These are phyloP conservation scores for Viola pubescens DNA, from an alignment of 441 rosid genomes.

Conservation along the genomic window DNA sequence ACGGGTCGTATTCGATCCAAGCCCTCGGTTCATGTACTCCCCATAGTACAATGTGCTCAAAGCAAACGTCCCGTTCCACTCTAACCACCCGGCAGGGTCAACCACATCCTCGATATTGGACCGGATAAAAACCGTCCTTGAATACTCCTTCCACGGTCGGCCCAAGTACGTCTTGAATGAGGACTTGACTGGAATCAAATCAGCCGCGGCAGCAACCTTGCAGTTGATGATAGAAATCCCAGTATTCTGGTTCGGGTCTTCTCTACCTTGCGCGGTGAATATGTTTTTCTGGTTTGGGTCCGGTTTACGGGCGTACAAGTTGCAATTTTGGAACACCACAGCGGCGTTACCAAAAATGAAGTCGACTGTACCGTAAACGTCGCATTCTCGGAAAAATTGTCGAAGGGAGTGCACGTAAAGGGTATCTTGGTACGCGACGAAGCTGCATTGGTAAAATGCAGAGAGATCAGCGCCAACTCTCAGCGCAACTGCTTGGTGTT, in stretches of 20 bases:
- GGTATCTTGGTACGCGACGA: conserved; percentile 79
- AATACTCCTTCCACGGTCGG: conserved; percentile 75
- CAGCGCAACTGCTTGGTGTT: conserved; percentile 70
- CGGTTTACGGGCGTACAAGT: conserved; percentile 53
- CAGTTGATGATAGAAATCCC: conserved; percentile 62
- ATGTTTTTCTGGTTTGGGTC: conserved; percentile 51
- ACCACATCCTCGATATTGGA: conserved; percentile 38
- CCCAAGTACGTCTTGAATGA: conserved; percentile 54
- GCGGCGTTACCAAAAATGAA: conserved; percentile 90
- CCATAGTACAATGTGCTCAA: conserved; percentile 51
- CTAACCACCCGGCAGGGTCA: conserved; percentile 64
- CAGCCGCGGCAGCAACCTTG: conserved; percentile 42
- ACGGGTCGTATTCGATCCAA: conserved; percentile 37
- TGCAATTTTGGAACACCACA: conserved; percentile 59
- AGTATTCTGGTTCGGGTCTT: conserved; percentile 70
- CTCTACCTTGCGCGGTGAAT: conserved; percentile 76
- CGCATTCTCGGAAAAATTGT: conserved; percentile 67
- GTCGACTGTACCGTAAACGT: conserved; percentile 67
- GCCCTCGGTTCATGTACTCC: conserved; percentile 57
- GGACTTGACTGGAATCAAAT: conserved; percentile 35
- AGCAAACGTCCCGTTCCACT: conserved; percentile 56
- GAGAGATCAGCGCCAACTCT: conserved; percentile 55
- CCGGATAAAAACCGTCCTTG: conserved; percentile 52
- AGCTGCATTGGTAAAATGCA: conserved; percentile 63
- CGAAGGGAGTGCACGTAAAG: conserved; percentile 55